These are phyloP conservation scores for Meira miltonrushii DNA, from an alignment of 1,284 basidiomycete genomes.

Conservation along the genomic window DNA sequence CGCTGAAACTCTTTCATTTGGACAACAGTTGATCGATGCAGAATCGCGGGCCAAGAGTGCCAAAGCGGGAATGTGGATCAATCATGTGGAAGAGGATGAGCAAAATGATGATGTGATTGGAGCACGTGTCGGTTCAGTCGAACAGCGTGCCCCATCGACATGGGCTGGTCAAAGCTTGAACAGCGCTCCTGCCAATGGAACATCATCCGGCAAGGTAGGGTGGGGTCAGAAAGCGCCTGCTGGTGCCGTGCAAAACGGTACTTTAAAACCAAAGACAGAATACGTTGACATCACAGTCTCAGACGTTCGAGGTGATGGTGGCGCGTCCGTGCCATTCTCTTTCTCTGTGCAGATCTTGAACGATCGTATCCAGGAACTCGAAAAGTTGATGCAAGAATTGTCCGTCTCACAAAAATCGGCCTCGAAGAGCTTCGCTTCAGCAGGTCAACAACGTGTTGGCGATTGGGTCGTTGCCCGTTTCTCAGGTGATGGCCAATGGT, in stretches of 20 bases:
- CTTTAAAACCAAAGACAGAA: slow-evolving; percentile 59
- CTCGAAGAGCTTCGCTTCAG: slow-evolving; percentile 47
- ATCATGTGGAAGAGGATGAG: slow-evolving; percentile 28
- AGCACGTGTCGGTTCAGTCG: slow-evolving; percentile 9
- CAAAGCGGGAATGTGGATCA: slow-evolving; percentile 70
- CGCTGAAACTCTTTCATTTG: slow-evolving; percentile 73
- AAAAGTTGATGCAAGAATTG: slow-evolving; percentile 89
- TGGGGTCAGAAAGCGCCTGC: slow-evolving; percentile 60
- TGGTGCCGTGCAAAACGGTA: slow-evolving; percentile 18
- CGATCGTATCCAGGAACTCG: slow-evolving; percentile 60
- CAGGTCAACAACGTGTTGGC: slow-evolving; percentile 67
- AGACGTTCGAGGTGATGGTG: slow-evolving; percentile 63
- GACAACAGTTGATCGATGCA: slow-evolving; percentile 72
- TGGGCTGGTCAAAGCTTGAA: neutral
- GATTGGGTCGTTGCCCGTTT: slow-evolving; percentile 76
- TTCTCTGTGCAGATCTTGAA: slow-evolving; percentile 80
- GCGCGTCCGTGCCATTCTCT: slow-evolving; percentile 61
- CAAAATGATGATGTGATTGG: slow-evolving; percentile 14
- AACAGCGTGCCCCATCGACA: neutral
- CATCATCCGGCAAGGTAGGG: slow-evolving; percentile 58
- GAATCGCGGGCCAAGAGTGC: slow-evolving; percentile 64
- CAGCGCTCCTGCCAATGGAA: slow-evolving; percentile 4
- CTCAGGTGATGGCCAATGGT: slow-evolving; percentile 50
- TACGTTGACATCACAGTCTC: slow-evolving; percentile 89
- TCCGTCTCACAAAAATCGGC: slow-evolving; percentile 22